Percentiles rank a stretch among this genome's conserved stretches.
phyloP scores from a whole-genome alignment of 225 moss, liverwort and hornwort genomes.

The Takakia lepidozioides region DNA sequence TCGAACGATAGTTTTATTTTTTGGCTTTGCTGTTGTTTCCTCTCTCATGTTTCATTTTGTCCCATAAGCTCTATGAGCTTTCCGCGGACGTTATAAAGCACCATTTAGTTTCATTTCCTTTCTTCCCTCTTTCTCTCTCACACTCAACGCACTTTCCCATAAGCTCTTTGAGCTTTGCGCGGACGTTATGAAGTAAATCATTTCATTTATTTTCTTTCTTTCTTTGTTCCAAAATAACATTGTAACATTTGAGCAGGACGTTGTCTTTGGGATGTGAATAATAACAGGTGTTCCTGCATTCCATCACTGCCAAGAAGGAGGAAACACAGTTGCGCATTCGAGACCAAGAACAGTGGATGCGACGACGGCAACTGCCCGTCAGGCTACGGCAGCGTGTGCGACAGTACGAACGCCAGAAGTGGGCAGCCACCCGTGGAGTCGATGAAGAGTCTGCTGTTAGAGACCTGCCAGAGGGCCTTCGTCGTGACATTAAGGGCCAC shows the following conservation, averaged over 20 bases:
- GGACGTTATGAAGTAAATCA: too few relatives aligned
- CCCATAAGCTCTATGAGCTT: too few relatives aligned
- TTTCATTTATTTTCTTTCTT: too few relatives aligned
- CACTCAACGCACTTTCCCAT: too few relatives aligned
- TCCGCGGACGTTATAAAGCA: too few relatives aligned
- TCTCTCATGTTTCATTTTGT: too few relatives aligned
- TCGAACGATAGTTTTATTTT: too few relatives aligned
- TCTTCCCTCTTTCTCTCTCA: too few relatives aligned
- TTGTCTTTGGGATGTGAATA: not conserved
- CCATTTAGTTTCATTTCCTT: too few relatives aligned
- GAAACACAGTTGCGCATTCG: slow-evolving; percentile 67
- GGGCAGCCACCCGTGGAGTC: slow-evolving; percentile 85
- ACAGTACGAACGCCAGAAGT: slow-evolving; percentile 70
- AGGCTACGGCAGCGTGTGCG: slow-evolving; percentile 63
- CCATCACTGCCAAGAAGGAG: slow-evolving; percentile 64
- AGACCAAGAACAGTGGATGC: slow-evolving; percentile 93
- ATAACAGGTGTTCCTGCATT: slow-evolving; percentile 80
- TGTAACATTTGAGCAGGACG: not conserved
- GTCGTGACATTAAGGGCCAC: slow-evolving; percentile 76
- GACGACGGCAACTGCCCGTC: slow-evolving; percentile 59
- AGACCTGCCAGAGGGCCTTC: slow-evolving; percentile 73
- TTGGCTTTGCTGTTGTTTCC: not conserved
- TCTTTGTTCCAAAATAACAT: not conserved
- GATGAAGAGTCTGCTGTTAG: slow-evolving; percentile 63
- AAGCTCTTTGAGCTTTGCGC: too few relatives aligned